These are phyloP conservation scores for Heracleum sosnowskyi DNA, from an alignment of 129 eudicot species.

Conservation along the genomic window DNA sequence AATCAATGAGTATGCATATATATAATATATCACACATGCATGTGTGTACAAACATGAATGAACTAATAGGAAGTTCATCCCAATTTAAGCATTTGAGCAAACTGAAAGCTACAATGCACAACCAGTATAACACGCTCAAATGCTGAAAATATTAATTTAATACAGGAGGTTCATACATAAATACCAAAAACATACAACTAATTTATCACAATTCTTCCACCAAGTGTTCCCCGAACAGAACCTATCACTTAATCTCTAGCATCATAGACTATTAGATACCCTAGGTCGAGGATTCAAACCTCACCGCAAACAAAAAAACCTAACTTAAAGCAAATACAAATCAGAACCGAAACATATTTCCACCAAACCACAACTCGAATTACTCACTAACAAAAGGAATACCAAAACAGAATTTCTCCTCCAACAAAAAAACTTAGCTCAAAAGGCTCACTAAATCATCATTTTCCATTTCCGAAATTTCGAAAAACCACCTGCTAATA, in stretches of 20 bases:
- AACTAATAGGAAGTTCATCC: too few species aligned
- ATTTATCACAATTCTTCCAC: not conserved
- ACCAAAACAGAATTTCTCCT: not conserved
- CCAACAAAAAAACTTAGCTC: not conserved
- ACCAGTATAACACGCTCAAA: not conserved
- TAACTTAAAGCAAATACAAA: not conserved
- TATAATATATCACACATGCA: not conserved
- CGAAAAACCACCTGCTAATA: too few species aligned
- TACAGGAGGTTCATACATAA: not conserved
- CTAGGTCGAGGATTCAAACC: not conserved
- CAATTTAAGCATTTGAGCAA: too few species aligned
- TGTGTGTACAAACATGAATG: not conserved
- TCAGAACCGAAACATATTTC: not conserved
- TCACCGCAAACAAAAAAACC: not conserved
- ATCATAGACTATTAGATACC: not conserved
- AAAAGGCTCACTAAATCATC: not conserved
- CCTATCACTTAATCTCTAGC: not conserved
- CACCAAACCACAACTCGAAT: not conserved
- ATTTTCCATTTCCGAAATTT: not conserved
- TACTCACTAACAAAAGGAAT: not conserved
- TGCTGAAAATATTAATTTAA: too few species aligned
- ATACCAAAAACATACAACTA: not conserved
- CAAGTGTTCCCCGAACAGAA: not conserved
- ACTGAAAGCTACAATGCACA: too few species aligned
- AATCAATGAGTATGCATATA: not conserved